Evolutionary conservation across 805 yeast species (phyloP).

Genomic region (Lipomyces sp.): DNA sequence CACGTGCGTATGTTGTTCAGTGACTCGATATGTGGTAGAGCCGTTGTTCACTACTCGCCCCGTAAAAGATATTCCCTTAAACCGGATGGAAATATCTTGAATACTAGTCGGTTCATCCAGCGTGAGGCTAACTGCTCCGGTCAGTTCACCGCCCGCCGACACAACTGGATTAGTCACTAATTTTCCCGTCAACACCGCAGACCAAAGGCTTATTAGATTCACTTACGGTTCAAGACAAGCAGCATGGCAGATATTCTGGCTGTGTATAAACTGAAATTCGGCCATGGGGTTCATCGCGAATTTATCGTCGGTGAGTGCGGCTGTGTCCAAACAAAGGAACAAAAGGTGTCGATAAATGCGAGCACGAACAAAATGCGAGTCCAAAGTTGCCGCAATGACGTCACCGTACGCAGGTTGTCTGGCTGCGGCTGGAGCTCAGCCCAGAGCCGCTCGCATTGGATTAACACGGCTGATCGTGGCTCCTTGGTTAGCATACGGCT

Average conservation of each 20-base stretch:
- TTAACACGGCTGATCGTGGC: too few species aligned
- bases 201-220: not conserved
- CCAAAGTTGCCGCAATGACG: too few species aligned
- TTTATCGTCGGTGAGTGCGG: too few species aligned
- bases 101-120: slow-evolving; percentile 16
- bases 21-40: not conserved
- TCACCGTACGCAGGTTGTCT: too few species aligned
- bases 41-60: not conserved
- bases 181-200: not conserved
- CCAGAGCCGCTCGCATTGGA: too few species aligned
- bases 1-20: slow-evolving; percentile 17
- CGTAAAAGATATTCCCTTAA: slow-evolving; percentile 24
- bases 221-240: not conserved
- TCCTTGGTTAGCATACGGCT: too few species aligned
- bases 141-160: slow-evolving; percentile 18
- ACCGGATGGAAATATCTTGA: slow-evolving; percentile 21
- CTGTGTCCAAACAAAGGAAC: too few species aligned
- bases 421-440: too few species aligned
- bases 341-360: too few species aligned
- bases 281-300: too few species aligned
- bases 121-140: slow-evolving; percentile 11
- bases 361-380: too few species aligned
- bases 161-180: slow-evolving; percentile 17
- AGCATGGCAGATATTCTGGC: not conserved
- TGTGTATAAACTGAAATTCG: too few species aligned